phyloP scores from a whole-genome alignment of 129 eudicot genomes.

The Lactuca sativa region DNA sequence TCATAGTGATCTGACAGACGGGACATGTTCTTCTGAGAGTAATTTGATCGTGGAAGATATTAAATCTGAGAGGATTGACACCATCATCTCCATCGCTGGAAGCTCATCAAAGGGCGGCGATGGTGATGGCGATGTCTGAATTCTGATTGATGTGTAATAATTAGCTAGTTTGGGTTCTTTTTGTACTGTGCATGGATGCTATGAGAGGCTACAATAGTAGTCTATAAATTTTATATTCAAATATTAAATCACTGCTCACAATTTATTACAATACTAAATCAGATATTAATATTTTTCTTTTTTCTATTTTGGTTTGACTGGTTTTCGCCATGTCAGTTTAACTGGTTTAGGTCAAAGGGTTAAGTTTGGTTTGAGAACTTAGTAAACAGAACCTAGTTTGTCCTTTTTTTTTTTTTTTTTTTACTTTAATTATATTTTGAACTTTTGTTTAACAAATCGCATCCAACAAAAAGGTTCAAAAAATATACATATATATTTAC shows the following conservation, averaged over 20 bases:
- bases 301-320: not conserved
- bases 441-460: too few relatives aligned
- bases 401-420: too few relatives aligned
- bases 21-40: not conserved
- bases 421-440: too few relatives aligned
- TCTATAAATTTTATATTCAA: not conserved
- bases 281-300: too few relatives aligned
- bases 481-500: too few relatives aligned
- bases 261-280: too few relatives aligned
- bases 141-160: not conserved
- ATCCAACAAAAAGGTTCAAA: too few relatives aligned
- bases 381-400: too few relatives aligned
- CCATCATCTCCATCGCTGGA: conserved; percentile 3
- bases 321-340: not conserved
- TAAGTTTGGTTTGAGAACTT: too few relatives aligned
- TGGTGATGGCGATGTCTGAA: not conserved
- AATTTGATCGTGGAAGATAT: conserved; percentile 30
- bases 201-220: not conserved
- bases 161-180: conserved; percentile 11
- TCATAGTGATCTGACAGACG: conserved; percentile 8
- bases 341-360: too few relatives aligned
- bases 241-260: not conserved
- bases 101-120: conserved; percentile 30
- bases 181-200: conserved; percentile 28
- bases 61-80: not conserved